These are phyloP conservation scores for Aspergillus ruber DNA, from an alignment of 2,329 filamentous ascomycete genomes.

Conservation along the genomic window DNA sequence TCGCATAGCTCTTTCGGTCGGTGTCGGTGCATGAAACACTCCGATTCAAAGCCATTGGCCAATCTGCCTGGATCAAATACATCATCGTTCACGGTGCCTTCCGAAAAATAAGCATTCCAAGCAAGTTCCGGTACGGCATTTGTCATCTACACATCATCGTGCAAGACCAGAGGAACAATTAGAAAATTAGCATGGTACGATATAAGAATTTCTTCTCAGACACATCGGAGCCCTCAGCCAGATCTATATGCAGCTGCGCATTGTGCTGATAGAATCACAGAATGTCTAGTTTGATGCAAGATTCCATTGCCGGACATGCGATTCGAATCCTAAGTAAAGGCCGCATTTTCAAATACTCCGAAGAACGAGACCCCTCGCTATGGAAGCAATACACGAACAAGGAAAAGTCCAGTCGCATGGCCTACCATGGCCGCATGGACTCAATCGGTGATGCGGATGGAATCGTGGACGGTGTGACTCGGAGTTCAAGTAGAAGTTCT, in stretches of 20 bases:
- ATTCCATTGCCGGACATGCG: conserved; percentile 36
- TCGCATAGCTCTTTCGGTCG: not conserved
- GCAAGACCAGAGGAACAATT: no score
- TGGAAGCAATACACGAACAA: conserved; percentile 46
- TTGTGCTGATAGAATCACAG: not conserved
- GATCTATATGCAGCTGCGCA: no score
- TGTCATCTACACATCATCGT: not conserved
- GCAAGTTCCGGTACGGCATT: not conserved
- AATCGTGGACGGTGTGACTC: no score
- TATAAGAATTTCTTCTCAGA: not conserved
- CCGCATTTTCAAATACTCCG: conserved; percentile 35
- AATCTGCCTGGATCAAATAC: not conserved
- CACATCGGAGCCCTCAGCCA: not conserved
- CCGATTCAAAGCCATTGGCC: no score
- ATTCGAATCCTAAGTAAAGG: conserved; percentile 35
- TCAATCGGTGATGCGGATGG: conserved; percentile 34
- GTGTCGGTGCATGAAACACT: not conserved
- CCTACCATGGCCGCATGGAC: conserved; percentile 28
- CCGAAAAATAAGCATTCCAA: not conserved
- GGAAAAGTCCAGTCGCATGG: conserved; percentile 45
- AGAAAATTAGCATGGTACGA: no score
- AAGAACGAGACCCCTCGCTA: conserved; percentile 44
- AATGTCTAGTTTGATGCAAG: conserved; percentile 38
- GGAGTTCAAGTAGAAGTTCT: no score
- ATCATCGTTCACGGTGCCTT: not conserved